These are phyloP conservation scores for Pythium dissimile DNA, from an alignment of 352 stramenopile genomes.

Conservation along the genomic window DNA sequence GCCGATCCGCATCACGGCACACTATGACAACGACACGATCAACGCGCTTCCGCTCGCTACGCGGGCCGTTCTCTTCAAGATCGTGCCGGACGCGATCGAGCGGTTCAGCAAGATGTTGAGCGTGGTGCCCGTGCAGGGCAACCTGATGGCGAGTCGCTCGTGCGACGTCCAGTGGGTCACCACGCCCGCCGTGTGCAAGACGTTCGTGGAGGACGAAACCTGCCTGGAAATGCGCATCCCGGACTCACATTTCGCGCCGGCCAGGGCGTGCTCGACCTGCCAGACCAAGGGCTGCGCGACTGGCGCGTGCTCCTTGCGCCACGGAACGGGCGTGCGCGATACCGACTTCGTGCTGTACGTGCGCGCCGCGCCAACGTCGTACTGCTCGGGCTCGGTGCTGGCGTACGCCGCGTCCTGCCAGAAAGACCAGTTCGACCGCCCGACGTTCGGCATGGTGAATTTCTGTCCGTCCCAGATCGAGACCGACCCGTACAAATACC, in stretches of 20 bases:
- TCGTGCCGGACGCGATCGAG: constrained; percentile 65
- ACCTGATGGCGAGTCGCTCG: constrained; percentile 53
- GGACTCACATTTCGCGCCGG: constrained; percentile 51
- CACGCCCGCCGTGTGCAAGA: constrained; percentile 53
- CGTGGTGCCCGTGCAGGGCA: constrained; percentile 63
- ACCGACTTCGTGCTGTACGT: constrained; percentile 78
- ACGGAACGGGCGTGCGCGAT: constrained; percentile 32
- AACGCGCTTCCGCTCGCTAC: constrained; percentile 30
- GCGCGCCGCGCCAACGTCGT: constrained; percentile 39
- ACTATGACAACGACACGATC: constrained; percentile 60
- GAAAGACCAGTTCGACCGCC: constrained; percentile 82
- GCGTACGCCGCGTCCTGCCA: constrained; percentile 80
- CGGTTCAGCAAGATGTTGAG: constrained; percentile 48
- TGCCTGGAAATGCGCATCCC: constrained; percentile 80
- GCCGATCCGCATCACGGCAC: constrained; percentile 59
- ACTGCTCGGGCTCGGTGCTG: constrained; percentile 49
- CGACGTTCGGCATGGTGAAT: constrained; percentile 82
- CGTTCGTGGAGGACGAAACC: constrained; percentile 39
- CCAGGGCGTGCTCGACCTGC: constrained; percentile 42
- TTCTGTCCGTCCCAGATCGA: constrained; percentile 76
- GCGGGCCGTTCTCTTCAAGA: constrained; percentile 36
- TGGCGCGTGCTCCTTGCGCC: constrained; percentile 37
- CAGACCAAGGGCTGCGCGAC: constrained; percentile 31
- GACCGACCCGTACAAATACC: constrained; percentile 45
- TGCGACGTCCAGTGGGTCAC: constrained; percentile 59